phyloP scores from a whole-genome alignment of 768 basidiomycete species.

The Collybia mongolica region DNA sequence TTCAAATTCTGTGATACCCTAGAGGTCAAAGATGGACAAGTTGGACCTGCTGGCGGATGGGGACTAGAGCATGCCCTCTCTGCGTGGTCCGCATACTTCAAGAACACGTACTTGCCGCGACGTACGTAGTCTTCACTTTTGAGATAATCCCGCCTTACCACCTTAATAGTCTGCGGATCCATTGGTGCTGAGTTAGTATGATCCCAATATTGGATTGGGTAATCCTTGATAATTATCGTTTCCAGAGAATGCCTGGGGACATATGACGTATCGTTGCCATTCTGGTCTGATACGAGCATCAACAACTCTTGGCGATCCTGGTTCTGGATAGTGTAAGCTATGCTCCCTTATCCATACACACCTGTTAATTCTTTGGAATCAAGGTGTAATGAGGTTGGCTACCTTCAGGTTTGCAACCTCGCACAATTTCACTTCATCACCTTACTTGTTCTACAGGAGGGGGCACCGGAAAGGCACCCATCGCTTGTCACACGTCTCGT shows the following conservation, averaged over 20 bases:
- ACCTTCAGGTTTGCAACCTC: constrained; percentile 35
- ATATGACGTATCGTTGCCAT: constrained; percentile 35
- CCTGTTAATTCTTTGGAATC: not conserved
- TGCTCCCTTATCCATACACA: constrained; percentile 3
- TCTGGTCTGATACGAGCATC: constrained; percentile 54
- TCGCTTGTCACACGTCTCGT: constrained; percentile 56
- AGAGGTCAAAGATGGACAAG: constrained; percentile 57
- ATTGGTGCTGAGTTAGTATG: constrained; percentile 44
- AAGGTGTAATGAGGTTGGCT: constrained; percentile 76
- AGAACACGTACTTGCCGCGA: constrained; percentile 38
- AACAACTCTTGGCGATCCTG: constrained; percentile 62
- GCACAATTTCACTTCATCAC: not conserved
- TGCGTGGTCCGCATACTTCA: constrained; percentile 64
- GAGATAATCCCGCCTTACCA: not conserved
- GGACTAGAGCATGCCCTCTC: constrained; percentile 58
- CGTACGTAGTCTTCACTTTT: constrained; percentile 32
- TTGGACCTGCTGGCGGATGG: constrained; percentile 53
- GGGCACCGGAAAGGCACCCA: constrained; percentile 34
- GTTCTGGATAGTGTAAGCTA: constrained; percentile 71
- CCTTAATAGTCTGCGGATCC: constrained; percentile 48
- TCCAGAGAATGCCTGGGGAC: constrained; percentile 44
- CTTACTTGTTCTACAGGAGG: constrained; percentile 28
- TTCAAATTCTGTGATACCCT: constrained; percentile 67
- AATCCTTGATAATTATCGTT: not conserved
- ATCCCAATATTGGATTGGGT: not conserved